Evolutionary conservation across 2,329 filamentous ascomycete species (phyloP).

Genomic region (Pseudocercospora musae): DNA sequence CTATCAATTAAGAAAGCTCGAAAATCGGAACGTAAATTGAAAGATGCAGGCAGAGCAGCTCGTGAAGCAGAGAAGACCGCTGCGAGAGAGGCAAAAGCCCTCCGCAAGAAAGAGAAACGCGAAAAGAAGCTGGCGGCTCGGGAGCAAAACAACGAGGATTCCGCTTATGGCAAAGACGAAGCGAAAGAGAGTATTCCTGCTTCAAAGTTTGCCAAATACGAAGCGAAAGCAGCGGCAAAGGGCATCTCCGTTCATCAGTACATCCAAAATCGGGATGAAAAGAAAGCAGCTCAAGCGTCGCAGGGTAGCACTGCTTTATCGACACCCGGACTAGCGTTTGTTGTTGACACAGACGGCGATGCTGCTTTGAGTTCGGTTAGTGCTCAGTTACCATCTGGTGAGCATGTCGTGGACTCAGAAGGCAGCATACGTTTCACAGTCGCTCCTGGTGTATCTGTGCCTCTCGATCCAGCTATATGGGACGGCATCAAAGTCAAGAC

Average conservation of each 20-base stretch:
- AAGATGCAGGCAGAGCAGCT: conserved; percentile 1
- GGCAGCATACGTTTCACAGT: conserved; percentile 17
- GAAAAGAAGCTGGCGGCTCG: conserved; percentile 6
- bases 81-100: conserved; percentile 15
- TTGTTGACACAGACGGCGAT: conserved; percentile 21
- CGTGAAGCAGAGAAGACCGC: conserved; percentile 17
- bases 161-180: not conserved
- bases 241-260: conserved; percentile 38
- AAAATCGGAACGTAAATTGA: conserved; percentile 4
- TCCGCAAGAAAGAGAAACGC: conserved; percentile 13
- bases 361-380: not conserved
- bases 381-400: not conserved
- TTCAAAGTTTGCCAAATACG: conserved; percentile 34
- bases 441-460: conserved; percentile 9
- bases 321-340: conserved; percentile 8
- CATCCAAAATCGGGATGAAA: conserved; percentile 22
- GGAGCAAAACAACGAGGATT: conserved; percentile 5
- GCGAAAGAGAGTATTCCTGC: conserved; percentile 21
- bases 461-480: conserved; percentile 23
- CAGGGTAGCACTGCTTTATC: not conserved
- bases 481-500: conserved; percentile 15
- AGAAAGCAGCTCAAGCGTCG: conserved; percentile 19
- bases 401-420: conserved; percentile 13
- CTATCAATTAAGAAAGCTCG: not conserved
- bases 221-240: conserved; percentile 37